Base-by-base conservation (phyloP, 495 filamentous ascomycete species). In the Margaritispora aquatica region DNA sequence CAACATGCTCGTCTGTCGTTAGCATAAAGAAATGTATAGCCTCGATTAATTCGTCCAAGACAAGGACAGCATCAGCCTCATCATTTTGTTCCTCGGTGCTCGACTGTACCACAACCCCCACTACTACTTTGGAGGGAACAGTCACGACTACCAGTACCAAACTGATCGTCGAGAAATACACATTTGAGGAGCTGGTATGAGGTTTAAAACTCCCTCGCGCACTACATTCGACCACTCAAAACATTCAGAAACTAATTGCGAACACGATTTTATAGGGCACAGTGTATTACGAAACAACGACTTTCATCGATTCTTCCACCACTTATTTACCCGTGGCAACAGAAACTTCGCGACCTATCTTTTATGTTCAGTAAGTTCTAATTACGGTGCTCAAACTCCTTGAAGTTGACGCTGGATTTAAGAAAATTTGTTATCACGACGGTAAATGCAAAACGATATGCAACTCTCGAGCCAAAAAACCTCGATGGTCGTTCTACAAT, bases 371-470 rank as follows among this genome's bases (percentile, higher is more conserved):
- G 48, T 51, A 24, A 23, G 48, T 51, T 15, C 44, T 24, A 51
- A 21, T 21, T 4, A 21, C 15, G 2, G 26, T 4, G 15, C 15
- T 22, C 26, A 3, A 23, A 4, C 15, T 23, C 48, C 5, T n/a
- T 5, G 5, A 7, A 7, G 8, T 20, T 51, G 3, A 51, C 24
- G 4, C 48, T 51, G 3, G 24, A 51, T 15, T 21, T 51, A 4
- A 51, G 48, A 26, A 51, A 51, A 24, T 51, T 51, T 24, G 21
- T 24, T 51, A 22, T 51, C 21, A 51, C 48, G 26, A 51, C 48
- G 20, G 24, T 51, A 21, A 51, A 51, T 5, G 20, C 21, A 11
- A 51, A 51, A 51, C 48, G 48, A 51, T n/a, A n/a, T n/a, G n/a
- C n/a, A n/a, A 22, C 21, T 26, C n/a, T 51, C 20, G 48, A 21